Percentiles rank a stretch among this genome's conserved stretches.
phyloP scores from a whole-genome alignment of 257 asterid species.

The Lycium ferocissimum region DNA sequence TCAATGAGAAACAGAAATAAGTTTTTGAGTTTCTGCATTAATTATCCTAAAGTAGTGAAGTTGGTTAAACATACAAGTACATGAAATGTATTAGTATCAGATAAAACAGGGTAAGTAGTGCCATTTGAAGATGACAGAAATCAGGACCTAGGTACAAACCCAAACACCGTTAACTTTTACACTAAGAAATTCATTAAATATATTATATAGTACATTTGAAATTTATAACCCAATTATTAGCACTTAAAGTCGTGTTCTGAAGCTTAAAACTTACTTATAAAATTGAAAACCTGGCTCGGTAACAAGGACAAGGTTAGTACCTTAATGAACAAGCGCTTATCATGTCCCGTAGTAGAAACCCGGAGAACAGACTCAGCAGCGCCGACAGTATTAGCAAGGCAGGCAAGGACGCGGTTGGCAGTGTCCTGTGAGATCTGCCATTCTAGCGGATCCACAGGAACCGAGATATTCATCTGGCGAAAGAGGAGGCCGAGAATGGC shows the following conservation, averaged over 20 bases:
- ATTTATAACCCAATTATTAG: too few species aligned
- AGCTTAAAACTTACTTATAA: too few species aligned
- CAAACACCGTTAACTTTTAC: too few species aligned
- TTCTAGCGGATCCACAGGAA: conserved; percentile 95
- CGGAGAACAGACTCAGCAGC: conserved; percentile 98
- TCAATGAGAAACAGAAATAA: not conserved
- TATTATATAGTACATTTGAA: too few species aligned
- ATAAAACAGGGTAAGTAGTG: too few species aligned
- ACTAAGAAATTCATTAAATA: too few species aligned
- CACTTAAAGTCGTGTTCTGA: too few species aligned
- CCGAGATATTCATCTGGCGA: conserved; percentile 93
- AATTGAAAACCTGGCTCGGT: too few species aligned
- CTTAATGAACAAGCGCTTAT: conserved; percentile 90
- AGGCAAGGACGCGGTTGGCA: conserved; percentile 77
- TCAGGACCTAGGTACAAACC: not conserved
- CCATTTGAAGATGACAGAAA: not conserved
- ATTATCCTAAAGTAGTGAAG: not conserved
- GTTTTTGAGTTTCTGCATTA: not conserved
- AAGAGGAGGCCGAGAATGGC: conserved; percentile 97
- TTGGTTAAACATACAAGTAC: not conserved
- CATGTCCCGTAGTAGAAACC: conserved; percentile 99
- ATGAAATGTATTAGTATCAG: not conserved
- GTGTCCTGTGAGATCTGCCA: conserved; percentile 98
- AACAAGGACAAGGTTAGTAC: conserved; percentile 35
- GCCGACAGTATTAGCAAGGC: conserved; percentile 92